phyloP scores from a whole-genome alignment of 176 grass and related monocot genomes.

The Musa schizocarpa region DNA sequence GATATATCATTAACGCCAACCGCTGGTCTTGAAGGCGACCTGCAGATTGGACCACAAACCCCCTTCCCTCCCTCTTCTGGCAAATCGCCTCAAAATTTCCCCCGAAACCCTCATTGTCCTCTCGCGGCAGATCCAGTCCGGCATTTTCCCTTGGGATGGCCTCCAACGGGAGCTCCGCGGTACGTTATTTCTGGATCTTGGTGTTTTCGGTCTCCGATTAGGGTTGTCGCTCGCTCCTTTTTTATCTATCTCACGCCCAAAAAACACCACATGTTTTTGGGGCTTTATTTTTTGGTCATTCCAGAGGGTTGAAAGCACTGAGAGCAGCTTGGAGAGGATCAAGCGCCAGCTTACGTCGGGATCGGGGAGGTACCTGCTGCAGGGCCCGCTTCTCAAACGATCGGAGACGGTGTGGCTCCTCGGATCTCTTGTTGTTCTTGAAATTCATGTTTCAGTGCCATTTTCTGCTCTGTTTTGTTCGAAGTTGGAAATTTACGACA shows the following conservation, averaged over 20 bases:
- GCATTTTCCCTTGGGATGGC: background rate
- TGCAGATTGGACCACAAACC: background rate
- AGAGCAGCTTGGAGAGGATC: slow-evolving; percentile 80
- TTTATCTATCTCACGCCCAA: slow-evolving; percentile 4
- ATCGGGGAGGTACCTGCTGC: slow-evolving; percentile 58
- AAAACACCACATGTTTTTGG: slow-evolving; percentile 9
- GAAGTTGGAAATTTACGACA: background rate
- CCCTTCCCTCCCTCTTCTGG: background rate
- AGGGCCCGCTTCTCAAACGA: slow-evolving; percentile 95
- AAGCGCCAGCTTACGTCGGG: slow-evolving; percentile 67
- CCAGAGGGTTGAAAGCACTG: slow-evolving; percentile 52
- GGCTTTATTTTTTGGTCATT: background rate
- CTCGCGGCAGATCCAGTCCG: background rate
- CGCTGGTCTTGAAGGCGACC: slow-evolving; percentile 9
- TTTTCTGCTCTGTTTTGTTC: background rate
- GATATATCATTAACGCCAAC: background rate
- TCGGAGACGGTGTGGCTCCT: slow-evolving; percentile 73
- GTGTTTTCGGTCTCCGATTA: slow-evolving; percentile 7
- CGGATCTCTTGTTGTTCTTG: slow-evolving; percentile 1
- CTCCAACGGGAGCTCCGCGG: slow-evolving; percentile 17
- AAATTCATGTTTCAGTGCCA: slow-evolving; percentile 10
- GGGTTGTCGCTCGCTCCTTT: slow-evolving; percentile 9
- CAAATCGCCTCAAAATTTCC: background rate
- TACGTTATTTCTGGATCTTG: slow-evolving; percentile 3
- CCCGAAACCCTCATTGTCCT: background rate